These are phyloP conservation scores for Acidomyces sp. DNA, from an alignment of 495 filamentous ascomycete genomes.

Conservation along the genomic window DNA sequence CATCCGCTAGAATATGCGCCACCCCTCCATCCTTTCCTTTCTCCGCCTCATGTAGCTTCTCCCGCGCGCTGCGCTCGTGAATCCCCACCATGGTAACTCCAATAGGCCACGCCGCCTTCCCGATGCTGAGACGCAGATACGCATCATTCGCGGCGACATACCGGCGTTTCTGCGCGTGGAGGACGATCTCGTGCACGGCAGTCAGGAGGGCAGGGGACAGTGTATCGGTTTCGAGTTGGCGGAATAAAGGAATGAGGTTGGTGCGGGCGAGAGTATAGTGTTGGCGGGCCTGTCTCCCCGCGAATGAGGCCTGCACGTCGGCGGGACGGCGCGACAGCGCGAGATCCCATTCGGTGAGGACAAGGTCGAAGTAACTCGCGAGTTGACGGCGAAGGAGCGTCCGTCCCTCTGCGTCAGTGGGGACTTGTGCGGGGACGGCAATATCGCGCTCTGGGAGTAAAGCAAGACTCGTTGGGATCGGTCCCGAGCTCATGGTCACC, in stretches of 20 bases:
- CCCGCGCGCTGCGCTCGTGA: slow-evolving; percentile 85
- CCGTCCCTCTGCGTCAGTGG: slow-evolving; percentile 35
- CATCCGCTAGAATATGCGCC: slow-evolving; percentile 94
- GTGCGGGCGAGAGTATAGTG: slow-evolving; percentile 71
- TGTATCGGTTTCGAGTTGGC: slow-evolving; percentile 67
- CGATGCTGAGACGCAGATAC: slow-evolving; percentile 83
- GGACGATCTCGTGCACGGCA: slow-evolving; percentile 85
- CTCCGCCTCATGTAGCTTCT: slow-evolving; percentile 68
- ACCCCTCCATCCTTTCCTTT: slow-evolving; percentile 49
- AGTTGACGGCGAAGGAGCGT: slow-evolving; percentile 72
- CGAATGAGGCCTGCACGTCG: slow-evolving; percentile 55
- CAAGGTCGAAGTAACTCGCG: slow-evolving; percentile 84
- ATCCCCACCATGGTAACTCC: slow-evolving; percentile 99
- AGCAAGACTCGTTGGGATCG: slow-evolving; percentile 58
- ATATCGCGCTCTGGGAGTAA: slow-evolving; percentile 74
- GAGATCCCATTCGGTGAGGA: slow-evolving; percentile 73
- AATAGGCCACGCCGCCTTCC: slow-evolving; percentile 98
- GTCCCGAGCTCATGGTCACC: slow-evolving; percentile 35
- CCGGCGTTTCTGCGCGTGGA: slow-evolving; percentile 71
- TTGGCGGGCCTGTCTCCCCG: slow-evolving; percentile 60
- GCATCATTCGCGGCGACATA: slow-evolving; percentile 97
- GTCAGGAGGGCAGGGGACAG: slow-evolving; percentile 59
- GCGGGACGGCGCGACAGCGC: slow-evolving; percentile 56
- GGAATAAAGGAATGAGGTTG: slow-evolving; percentile 83
- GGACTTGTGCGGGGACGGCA: slow-evolving; percentile 56